phyloP scores from a whole-genome alignment of 805 yeast genomes.

The Metahyphopichia silvanorum region DNA sequence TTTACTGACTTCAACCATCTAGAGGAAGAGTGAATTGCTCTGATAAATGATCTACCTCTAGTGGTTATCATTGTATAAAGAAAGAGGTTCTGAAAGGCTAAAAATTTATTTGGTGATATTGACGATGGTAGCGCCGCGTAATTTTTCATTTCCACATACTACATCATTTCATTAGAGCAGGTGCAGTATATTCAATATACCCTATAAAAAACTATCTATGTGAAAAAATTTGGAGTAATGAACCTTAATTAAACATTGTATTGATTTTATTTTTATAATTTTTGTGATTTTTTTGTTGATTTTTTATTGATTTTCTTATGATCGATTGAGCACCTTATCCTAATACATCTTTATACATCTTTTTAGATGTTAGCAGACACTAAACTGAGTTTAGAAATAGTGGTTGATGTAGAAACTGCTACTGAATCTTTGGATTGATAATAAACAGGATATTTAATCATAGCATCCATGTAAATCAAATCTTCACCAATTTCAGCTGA shows the following conservation, averaged over 20 bases:
- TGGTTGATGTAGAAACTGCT: constrained; percentile 1
- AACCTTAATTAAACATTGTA: too few relatives aligned
- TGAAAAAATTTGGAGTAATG: too few relatives aligned
- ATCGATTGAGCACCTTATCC: too few relatives aligned
- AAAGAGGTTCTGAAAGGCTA: not conserved
- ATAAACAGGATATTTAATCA: constrained; percentile 13
- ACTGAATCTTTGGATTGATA: constrained; percentile 1
- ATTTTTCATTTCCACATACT: too few relatives aligned
- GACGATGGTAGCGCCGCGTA: too few relatives aligned
- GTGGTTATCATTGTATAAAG: not conserved
- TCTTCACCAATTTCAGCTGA: constrained; percentile 9
- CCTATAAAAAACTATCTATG: too few relatives aligned
- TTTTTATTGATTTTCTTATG: constrained; percentile 6
- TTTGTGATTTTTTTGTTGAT: not conserved
- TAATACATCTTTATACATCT: too few relatives aligned
- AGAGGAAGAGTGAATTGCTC: not conserved
- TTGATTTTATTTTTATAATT: too few relatives aligned
- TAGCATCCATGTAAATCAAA: constrained; percentile 16
- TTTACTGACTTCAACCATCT: not conserved
- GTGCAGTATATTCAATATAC: too few relatives aligned
- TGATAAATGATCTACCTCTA: not conserved
- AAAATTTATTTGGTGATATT: too few relatives aligned
- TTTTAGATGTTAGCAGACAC: not conserved
- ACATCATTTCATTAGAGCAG: too few relatives aligned
- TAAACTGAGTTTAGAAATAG: not conserved